Base-by-base conservation (phyloP, 179 eudicot genomes). In the Dionaea muscipula region DNA sequence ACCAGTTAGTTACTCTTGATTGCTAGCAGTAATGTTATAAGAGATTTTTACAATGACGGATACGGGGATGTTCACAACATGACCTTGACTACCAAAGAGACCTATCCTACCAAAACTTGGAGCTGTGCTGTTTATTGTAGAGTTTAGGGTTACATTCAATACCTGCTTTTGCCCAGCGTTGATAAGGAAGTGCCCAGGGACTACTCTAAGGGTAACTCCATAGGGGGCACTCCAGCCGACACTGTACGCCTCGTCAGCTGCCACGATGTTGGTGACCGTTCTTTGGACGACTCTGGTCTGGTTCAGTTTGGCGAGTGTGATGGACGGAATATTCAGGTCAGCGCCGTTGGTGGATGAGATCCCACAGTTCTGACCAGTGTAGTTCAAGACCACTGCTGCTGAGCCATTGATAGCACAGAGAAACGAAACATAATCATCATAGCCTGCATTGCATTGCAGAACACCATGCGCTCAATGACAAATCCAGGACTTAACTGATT, bases 401-500 rank as follows among this genome's bases (percentile, higher is more conserved):
- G 99, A 93, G 25, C 93, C 95, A 24, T 88, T 93, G 68, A 93
- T 82, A 54, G 83, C 86, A 22, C 99, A 93, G 27, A 93, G 86
- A 74, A 93, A 88, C 25, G 94, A 81, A 55, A 78, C 48, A 40
- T 82, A 93, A 62, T 88, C 85, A 17, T 72, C 72, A 26, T 75
- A 93, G 60, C 81, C 96, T 88, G 78, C 72, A 74, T 44, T 14
- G 8, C 8, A n/a, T n/a, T n/a, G n/a, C n/a, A n/a, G n/a, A n/a
- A n/a, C n/a, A n/a, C n/a, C n/a, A n/a, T n/a, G n/a, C n/a, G n/a
- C n/a, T n/a, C n/a, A n/a, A n/a, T n/a, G n/a, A n/a, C n/a, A n/a
- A n/a, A n/a, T n/a, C n/a, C n/a, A 28, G 35, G 35, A 28, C 35
- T 28, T 28, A 8, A n/a, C n/a, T n/a, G n/a, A n/a, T n/a, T n/a